Evolutionary conservation across 192 early-diverging fungal species (phyloP).

Genomic region (Coemansia biformis): DNA sequence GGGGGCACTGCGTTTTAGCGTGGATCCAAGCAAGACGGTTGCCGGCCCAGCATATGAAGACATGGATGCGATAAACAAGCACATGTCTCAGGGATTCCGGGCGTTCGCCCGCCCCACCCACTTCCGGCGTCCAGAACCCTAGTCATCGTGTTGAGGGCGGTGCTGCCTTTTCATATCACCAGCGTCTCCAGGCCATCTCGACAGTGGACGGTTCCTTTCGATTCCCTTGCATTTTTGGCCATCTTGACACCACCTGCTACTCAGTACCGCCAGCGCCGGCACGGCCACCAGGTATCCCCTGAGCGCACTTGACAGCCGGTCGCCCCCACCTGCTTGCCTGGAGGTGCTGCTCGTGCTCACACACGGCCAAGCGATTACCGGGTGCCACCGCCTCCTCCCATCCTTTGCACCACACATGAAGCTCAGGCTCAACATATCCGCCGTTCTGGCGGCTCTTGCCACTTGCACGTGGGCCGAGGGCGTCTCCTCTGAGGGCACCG

Average conservation of each 20-base stretch:
- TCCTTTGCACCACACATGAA: slow-evolving; percentile 25
- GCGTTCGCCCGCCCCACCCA: too few relatives aligned
- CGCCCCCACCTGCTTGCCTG: too few relatives aligned
- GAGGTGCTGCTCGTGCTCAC: too few relatives aligned
- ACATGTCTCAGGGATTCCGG: slow-evolving; percentile 1
- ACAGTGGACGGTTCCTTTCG: background rate
- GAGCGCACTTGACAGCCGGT: too few relatives aligned
- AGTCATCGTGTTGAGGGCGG: background rate
- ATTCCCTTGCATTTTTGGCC: background rate
- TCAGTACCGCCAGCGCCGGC: too few relatives aligned
- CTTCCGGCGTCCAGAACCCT: too few relatives aligned
- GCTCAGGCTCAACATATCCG: slow-evolving; percentile 27
- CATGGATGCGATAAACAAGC: background rate
- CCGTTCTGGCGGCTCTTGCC: slow-evolving; percentile 27
- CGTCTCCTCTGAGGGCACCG: background rate
- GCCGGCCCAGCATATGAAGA: too few relatives aligned
- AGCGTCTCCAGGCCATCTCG: background rate
- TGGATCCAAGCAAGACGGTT: too few relatives aligned
- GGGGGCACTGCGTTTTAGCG: too few relatives aligned
- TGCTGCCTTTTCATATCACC: slow-evolving; percentile 4
- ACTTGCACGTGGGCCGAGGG: slow-evolving; percentile 14
- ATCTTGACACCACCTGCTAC: background rate
- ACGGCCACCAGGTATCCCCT: too few relatives aligned
- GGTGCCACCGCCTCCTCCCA: too few relatives aligned
- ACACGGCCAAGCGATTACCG: too few relatives aligned